phyloP scores from a whole-genome alignment of 2,329 filamentous ascomycete genomes.

The Fusarium chuoi region DNA sequence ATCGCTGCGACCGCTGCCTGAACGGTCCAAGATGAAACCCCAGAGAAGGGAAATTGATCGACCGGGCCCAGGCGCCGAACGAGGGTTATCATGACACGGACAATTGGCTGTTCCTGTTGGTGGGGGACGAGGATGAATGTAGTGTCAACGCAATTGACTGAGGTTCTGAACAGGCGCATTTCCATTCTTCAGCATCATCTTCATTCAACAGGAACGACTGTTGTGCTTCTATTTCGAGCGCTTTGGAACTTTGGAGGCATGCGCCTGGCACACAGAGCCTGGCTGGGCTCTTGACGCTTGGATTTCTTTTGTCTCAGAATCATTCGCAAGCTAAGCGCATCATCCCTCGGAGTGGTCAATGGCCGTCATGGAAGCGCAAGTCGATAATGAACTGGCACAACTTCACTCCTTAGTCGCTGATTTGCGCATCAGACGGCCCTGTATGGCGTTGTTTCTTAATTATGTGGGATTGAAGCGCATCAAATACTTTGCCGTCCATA shows the following conservation, averaged over 20 bases:
- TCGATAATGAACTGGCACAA: conserved; percentile 13
- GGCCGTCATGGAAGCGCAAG: conserved; percentile 9
- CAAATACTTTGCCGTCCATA: background rate
- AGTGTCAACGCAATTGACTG: background rate
- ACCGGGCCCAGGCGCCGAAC: conserved; percentile 28
- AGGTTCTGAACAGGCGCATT: background rate
- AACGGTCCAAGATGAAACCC: conserved; percentile 42
- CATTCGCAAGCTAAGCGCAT: conserved; percentile 24
- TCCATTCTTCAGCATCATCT: conserved; percentile 5
- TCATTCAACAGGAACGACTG: background rate
- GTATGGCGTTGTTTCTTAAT: background rate
- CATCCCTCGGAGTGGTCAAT: conserved; percentile 20
- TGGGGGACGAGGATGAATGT: background rate
- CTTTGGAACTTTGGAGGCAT: conserved; percentile 8
- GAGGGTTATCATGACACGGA: conserved; percentile 33
- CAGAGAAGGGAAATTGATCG: conserved; percentile 34
- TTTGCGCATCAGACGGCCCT: background rate
- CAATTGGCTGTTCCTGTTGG: conserved; percentile 12
- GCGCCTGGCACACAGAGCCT: conserved; percentile 10
- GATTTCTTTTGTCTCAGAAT: conserved; percentile 30
- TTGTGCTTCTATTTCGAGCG: conserved; percentile 3
- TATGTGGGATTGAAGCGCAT: background rate
- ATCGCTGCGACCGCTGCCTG: conserved; percentile 28
- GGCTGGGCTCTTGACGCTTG: conserved; percentile 11
- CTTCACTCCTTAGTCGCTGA: background rate